Percentiles rank a stretch among this genome's conserved stretches.
Evolutionary conservation across 2,329 filamentous ascomycete species (phyloP).

Genomic region (Talaromyces albobiverticillius): DNA sequence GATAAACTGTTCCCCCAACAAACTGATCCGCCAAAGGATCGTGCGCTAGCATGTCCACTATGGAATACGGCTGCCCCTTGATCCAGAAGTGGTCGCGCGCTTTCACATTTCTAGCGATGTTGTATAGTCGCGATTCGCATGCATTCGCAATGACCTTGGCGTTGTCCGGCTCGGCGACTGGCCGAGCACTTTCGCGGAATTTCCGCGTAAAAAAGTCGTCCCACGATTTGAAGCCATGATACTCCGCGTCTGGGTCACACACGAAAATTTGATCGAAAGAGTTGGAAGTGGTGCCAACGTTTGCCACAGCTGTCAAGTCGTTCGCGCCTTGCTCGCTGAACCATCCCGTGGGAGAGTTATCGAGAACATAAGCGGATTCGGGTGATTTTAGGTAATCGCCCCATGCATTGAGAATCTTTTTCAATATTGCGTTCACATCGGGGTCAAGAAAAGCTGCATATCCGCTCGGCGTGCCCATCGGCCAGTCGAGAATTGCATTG

Average conservation of each 20-base stretch:
- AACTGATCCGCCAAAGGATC: conserved; percentile 54
- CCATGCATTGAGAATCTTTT: conserved; percentile 54
- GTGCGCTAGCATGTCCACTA: conserved; percentile 61
- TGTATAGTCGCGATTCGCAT: conserved; percentile 63
- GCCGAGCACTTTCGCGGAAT: conserved; percentile 55
- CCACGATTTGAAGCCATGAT: conserved; percentile 62
- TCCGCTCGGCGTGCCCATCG: conserved; percentile 56
- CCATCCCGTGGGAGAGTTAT: conserved; percentile 50
- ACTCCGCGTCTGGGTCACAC: conserved; percentile 24
- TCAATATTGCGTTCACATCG: conserved; percentile 52
- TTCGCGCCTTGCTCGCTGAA: conserved; percentile 50
- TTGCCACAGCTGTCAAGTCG: conserved; percentile 46
- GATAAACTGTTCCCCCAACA: conserved; percentile 64
- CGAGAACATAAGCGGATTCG: conserved; percentile 52
- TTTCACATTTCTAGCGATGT: conserved; percentile 50
- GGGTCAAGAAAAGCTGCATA: conserved; percentile 54
- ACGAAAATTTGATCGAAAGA: conserved; percentile 30
- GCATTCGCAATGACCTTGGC: conserved; percentile 58
- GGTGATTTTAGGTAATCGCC: conserved; percentile 52
- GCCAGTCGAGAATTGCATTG: conserved; percentile 58
- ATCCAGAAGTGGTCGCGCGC: conserved; percentile 64
- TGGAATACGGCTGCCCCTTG: conserved; percentile 67
- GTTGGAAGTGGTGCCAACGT: conserved; percentile 21
- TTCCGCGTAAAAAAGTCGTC: conserved; percentile 67
- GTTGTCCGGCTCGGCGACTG: conserved; percentile 54